These are phyloP conservation scores for Tilletia caries DNA, from an alignment of 1,284 basidiomycete genomes.

Conservation along the genomic window DNA sequence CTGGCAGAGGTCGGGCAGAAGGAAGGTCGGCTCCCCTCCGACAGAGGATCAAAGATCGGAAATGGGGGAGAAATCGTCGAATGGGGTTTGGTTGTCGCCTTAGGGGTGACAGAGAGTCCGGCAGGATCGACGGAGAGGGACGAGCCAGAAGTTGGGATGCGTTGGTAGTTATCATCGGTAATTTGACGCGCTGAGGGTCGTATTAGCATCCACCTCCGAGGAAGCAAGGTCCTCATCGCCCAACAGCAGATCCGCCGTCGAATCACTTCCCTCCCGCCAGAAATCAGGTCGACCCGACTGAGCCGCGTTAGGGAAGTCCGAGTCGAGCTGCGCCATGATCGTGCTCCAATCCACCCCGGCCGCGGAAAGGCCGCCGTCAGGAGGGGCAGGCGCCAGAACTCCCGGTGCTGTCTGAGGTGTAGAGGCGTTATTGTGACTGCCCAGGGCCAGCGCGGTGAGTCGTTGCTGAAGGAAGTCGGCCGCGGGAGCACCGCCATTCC, in stretches of 20 bases:
- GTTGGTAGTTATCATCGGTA: too few relatives aligned
- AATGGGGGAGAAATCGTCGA: too few relatives aligned
- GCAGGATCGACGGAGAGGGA: too few relatives aligned
- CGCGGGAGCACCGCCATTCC: background rate
- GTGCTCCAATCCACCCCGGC: background rate
- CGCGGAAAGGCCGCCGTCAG: too few relatives aligned
- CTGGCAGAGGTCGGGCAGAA: too few relatives aligned
- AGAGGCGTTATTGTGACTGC: background rate
- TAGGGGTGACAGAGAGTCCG: too few relatives aligned
- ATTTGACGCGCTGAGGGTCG: background rate
- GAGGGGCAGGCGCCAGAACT: too few relatives aligned
- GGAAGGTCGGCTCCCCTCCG: too few relatives aligned
- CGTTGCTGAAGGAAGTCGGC: slow-evolving; percentile 3
- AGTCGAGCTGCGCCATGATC: slow-evolving; percentile 7
- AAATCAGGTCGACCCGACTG: background rate
- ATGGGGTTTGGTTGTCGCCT: too few relatives aligned
- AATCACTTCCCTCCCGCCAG: background rate
- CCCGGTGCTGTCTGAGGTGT: too few relatives aligned
- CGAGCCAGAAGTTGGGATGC: too few relatives aligned
- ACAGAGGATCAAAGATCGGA: too few relatives aligned
- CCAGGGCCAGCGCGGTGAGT: background rate
- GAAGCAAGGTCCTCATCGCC: background rate
- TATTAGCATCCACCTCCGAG: background rate
- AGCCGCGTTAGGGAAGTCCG: background rate
- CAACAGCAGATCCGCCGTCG: background rate